Evolutionary conservation across 257 asterid genomes (phyloP).

Genomic region (Nicotiana otophora): DNA sequence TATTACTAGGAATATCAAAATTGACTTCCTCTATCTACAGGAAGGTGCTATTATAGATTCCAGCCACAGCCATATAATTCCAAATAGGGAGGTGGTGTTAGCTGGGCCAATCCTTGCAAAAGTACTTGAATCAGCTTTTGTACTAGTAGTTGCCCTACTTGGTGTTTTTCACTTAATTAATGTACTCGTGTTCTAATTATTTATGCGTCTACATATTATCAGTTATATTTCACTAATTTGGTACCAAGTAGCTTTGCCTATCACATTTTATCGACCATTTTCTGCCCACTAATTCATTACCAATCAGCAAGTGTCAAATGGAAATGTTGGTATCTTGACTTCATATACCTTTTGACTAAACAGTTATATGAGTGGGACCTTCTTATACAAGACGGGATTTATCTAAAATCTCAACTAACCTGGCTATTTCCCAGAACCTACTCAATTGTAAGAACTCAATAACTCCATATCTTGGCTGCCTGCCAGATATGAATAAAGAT

Average conservation of each 20-base stretch:
- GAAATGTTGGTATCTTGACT: too few relatives aligned
- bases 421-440: not conserved
- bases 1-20: not conserved
- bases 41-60: not conserved
- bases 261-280: too few relatives aligned
- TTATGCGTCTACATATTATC: too few relatives aligned
- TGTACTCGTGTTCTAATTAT: too few relatives aligned
- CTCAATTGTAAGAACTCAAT: not conserved
- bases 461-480: not conserved
- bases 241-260: too few relatives aligned
- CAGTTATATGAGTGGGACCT: too few relatives aligned
- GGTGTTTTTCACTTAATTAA: not conserved
- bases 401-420: not conserved
- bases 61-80: not conserved
- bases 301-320: too few relatives aligned
- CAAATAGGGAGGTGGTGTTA: not conserved
- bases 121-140: not conserved
- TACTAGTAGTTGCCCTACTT: not conserved
- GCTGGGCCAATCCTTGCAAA: not conserved
- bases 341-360: too few relatives aligned
- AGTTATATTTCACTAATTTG: too few relatives aligned
- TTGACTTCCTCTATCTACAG: not conserved
- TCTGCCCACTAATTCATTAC: too few relatives aligned
- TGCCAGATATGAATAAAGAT: not conserved
- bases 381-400: too few relatives aligned